Evolutionary conservation across 768 basidiomycete species (phyloP).

Genomic region (Terana coerulea): DNA sequence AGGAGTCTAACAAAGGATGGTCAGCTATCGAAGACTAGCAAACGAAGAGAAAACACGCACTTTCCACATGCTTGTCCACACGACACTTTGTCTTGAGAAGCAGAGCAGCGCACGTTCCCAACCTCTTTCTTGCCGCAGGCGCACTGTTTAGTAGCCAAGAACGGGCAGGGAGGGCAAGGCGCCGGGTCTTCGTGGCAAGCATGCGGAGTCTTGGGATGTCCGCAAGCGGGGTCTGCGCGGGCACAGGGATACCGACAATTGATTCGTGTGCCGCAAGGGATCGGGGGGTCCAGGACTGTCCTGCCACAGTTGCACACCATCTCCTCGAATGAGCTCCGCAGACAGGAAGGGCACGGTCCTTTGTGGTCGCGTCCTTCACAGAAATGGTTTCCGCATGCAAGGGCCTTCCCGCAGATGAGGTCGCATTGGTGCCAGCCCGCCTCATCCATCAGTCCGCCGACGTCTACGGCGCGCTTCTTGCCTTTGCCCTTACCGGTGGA

Average conservation of each 20-base stretch:
- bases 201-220: conserved; percentile 76
- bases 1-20: conserved; percentile 44
- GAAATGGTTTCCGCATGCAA: conserved; percentile 72
- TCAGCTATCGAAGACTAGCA: neutral
- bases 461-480: conserved; percentile 43
- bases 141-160: conserved; percentile 73
- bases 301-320: conserved; percentile 79
- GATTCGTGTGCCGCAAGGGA: conserved; percentile 82
- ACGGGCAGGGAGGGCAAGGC: conserved; percentile 84
- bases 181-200: conserved; percentile 72
- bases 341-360: conserved; percentile 77
- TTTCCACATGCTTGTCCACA: conserved; percentile 84
- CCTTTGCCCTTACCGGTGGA: conserved; percentile 50
- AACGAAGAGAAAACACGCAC: conserved; percentile 33
- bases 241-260: conserved; percentile 79
- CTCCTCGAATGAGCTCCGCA: conserved; percentile 92
- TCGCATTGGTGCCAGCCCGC: conserved; percentile 83
- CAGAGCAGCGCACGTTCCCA: conserved; percentile 77
- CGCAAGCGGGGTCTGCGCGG: conserved; percentile 67
- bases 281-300: conserved; percentile 86
- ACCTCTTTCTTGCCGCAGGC: conserved; percentile 87
- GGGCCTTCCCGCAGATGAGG: conserved; percentile 66
- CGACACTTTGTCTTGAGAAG: conserved; percentile 80
- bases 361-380: conserved; percentile 83
- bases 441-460: conserved; percentile 34